These are phyloP conservation scores for Chalciporus pseudorubinellus DNA, from an alignment of 768 basidiomycete genomes.

Conservation along the genomic window DNA sequence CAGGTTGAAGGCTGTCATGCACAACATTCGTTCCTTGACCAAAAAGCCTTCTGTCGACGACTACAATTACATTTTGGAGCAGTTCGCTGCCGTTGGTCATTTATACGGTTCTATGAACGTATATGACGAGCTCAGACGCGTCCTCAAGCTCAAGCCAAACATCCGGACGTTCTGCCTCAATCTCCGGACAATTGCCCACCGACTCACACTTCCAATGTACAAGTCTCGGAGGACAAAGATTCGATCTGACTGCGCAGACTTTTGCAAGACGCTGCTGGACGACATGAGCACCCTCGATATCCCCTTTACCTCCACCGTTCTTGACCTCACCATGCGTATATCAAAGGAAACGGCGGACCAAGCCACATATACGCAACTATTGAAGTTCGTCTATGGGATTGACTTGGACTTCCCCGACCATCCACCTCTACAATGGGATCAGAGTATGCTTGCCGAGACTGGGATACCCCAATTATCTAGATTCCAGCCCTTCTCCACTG, in stretches of 20 bases:
- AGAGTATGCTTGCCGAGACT: background rate
- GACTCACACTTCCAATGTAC: conserved; percentile 58
- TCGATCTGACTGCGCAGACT: conserved; percentile 42
- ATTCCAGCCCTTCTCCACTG: conserved; percentile 54
- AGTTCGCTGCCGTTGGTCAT: conserved; percentile 77
- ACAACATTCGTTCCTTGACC: conserved; percentile 57
- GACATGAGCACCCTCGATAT: conserved; percentile 55
- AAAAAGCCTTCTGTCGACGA: conserved; percentile 53
- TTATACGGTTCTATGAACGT: conserved; percentile 57
- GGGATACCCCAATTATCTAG: conserved; percentile 12
- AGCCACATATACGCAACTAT: conserved; percentile 53
- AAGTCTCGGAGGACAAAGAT: conserved; percentile 35
- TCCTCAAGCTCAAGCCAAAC: conserved; percentile 44
- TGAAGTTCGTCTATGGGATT: conserved; percentile 72
- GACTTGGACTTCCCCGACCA: conserved; percentile 76
- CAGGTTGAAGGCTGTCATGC: conserved; percentile 65
- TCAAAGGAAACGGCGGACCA: conserved; percentile 60
- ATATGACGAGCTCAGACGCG: conserved; percentile 52
- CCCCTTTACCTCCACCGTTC: conserved; percentile 53
- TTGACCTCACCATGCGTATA: conserved; percentile 69
- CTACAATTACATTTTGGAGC: conserved; percentile 71
- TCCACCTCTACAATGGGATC: conserved; percentile 37
- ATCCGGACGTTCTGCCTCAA: conserved; percentile 59
- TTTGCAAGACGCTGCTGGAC: conserved; percentile 49
- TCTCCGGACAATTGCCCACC: conserved; percentile 69